A percentile compares a stretch with the other conserved stretches of the same genome.
Conservation (phyloP, 495 filamentous ascomycete genomes). For the Cairneyella variabilis region DNA sequence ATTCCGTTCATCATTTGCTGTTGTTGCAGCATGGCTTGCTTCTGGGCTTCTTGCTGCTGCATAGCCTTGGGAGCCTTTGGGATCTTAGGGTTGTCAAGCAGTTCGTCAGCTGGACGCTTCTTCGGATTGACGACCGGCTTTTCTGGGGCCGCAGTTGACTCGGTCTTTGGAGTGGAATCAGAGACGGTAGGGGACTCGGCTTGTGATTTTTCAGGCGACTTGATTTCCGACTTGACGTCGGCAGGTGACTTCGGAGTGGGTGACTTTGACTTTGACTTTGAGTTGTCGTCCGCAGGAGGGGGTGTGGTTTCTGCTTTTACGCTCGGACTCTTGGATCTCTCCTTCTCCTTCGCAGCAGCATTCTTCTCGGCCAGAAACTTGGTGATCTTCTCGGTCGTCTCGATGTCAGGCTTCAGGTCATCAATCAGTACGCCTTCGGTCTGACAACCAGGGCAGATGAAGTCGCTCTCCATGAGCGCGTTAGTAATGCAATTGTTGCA, state of each 20-base stretch:
- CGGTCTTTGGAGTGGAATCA: constrained; percentile 14
- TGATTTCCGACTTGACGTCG: constrained; percentile 36
- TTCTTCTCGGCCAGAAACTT: constrained; percentile 70
- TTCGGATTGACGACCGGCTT: constrained; percentile 45
- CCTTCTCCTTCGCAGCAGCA: constrained; percentile 54
- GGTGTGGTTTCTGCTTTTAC: constrained; percentile 23
- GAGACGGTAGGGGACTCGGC: constrained; percentile 35
- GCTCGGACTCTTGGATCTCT: constrained; percentile 52
- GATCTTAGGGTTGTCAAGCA: constrained; percentile 59
- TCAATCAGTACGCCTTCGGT: constrained; percentile 89
- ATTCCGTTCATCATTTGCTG: constrained; percentile 37
- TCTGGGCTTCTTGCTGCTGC: constrained; percentile 43
- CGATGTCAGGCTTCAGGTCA: constrained; percentile 78
- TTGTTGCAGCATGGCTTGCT: constrained; percentile 27
- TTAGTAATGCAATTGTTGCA: constrained; percentile 99
- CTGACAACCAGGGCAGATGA: constrained; percentile 87
- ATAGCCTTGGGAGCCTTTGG: constrained; percentile 58
- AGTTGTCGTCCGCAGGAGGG: not conserved
- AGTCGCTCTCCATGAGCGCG: constrained; percentile 95
- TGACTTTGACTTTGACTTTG: constrained; percentile 20
- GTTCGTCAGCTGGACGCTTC: constrained; percentile 80
- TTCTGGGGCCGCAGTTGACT: constrained; percentile 4
- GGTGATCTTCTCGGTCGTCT: constrained; percentile 71
- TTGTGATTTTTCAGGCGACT: constrained; percentile 38
- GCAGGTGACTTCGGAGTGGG: constrained; percentile 21